phyloP scores from a whole-genome alignment of 345 rosid species.

The Ceriops zippeliana region DNA sequence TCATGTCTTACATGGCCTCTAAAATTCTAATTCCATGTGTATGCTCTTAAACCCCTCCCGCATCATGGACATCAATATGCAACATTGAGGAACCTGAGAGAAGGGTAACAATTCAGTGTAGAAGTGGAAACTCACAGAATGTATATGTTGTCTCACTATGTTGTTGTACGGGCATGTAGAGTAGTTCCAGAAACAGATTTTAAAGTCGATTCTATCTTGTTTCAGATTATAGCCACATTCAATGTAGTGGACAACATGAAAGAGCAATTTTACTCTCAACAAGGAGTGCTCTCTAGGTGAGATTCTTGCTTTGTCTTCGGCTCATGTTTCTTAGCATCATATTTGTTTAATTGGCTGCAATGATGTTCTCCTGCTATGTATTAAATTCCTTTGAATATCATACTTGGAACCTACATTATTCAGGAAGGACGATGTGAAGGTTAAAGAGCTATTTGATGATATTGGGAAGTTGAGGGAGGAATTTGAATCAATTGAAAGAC shows the following conservation, averaged over 20 bases:
- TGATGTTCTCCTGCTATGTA: neutral
- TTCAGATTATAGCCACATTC: slow-evolving; percentile 84
- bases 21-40: neutral
- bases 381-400: neutral
- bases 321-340: neutral
- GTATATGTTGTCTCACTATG: neutral
- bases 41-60: neutral
- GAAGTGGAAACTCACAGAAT: neutral
- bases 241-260: slow-evolving; percentile 89
- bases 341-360: neutral
- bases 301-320: slow-evolving; percentile 9
- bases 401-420: slow-evolving; percentile 3
- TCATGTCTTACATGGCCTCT: neutral
- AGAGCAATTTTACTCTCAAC: slow-evolving; percentile 65
- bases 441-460: slow-evolving; percentile 71
- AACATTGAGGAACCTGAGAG: neutral
- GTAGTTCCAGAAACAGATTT: neutral
- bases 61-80: no score
- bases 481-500: slow-evolving; percentile 85
- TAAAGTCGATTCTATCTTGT: slow-evolving; percentile 8
- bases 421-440: slow-evolving; percentile 66
- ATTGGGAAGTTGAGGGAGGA: slow-evolving; percentile 65
- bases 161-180: neutral
- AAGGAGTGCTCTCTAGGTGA: slow-evolving; percentile 52
- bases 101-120: neutral